These are phyloP conservation scores for Cladosporium oxysporum DNA, from an alignment of 2,329 filamentous ascomycete genomes.

Conservation along the genomic window DNA sequence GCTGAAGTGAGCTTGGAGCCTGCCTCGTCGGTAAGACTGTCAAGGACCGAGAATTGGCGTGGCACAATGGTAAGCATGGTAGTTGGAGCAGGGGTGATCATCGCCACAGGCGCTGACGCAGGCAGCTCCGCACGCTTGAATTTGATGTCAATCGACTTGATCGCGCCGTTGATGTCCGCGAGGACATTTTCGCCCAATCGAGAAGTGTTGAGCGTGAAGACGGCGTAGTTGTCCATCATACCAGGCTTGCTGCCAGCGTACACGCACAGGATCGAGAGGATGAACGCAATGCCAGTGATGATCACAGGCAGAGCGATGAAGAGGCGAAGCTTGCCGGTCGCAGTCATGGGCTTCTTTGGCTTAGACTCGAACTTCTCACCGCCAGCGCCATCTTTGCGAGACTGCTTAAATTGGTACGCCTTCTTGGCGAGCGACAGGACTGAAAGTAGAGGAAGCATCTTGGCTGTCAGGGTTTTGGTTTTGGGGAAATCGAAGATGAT, in stretches of 20 bases:
- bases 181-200: slow-evolving; percentile 49
- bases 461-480: background rate
- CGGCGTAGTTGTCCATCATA: slow-evolving; percentile 58
- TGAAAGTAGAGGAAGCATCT: slow-evolving; percentile 11
- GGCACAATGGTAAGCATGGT: slow-evolving; percentile 28
- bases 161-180: slow-evolving; percentile 33
- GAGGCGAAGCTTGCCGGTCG: slow-evolving; percentile 9
- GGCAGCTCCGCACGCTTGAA: slow-evolving; percentile 25
- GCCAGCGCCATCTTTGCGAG: slow-evolving; percentile 16
- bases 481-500: background rate
- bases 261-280: slow-evolving; percentile 61
- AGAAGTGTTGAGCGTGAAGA: slow-evolving; percentile 62
- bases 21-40: background rate
- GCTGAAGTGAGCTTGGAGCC: background rate
- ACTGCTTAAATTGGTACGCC: slow-evolving; percentile 8
- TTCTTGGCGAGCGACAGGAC: slow-evolving; percentile 8
- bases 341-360: slow-evolving; percentile 11
- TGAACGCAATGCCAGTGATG: slow-evolving; percentile 55
- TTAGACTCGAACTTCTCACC: background rate
- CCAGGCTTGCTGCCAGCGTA: slow-evolving; percentile 60
- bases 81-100: slow-evolving; percentile 22
- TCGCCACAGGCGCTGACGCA: slow-evolving; percentile 17
- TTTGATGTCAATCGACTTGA: slow-evolving; percentile 24
- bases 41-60: slow-evolving; percentile 3
- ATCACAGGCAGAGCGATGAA: slow-evolving; percentile 27